Base-by-base conservation (phyloP, 805 yeast species). In the Groenewaldozyma salmanticensis region DNA sequence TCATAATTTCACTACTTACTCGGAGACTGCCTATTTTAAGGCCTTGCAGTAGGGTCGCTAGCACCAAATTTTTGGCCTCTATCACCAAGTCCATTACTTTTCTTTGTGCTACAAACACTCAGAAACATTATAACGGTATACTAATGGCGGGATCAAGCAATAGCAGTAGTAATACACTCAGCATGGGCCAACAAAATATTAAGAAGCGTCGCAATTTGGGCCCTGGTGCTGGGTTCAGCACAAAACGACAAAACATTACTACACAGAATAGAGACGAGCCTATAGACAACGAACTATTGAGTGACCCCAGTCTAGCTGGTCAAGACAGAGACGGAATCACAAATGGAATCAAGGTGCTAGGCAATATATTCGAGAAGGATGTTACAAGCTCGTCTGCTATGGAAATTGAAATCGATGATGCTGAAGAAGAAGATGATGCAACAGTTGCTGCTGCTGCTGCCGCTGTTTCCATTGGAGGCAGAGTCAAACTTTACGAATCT, bases 401-500 rank as follows among this genome's bases (percentile, higher is more conserved):
- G 34, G 34, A 31, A 13, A 15, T 16, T 31, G 34, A n/a, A 11
- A 31, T 9, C 9, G 34, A 31, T 11, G 34, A 31, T 7, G 17
- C 7, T 31, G 34, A 31, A 31, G 15, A 11, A 7, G 9, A 7
- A 16, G n/a, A n/a, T 31, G 34, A 31, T 27, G 13, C 29, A 9
- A 27, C 11, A 27, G 29, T 9, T 9, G 13, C 13, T 13, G 13
- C 13, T 27, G 29, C 29, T 27, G n/a, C n/a, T n/a, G n/a, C n/a
- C n/a, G n/a, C n/a, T n/a, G n/a, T n/a, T n/a, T n/a, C n/a, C n/a
- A n/a, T n/a, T n/a, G n/a, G n/a, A n/a, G n/a, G n/a, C n/a, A n/a
- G n/a, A n/a, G n/a, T n/a, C n/a, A 24, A 24, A 17, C 38, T 33
- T 7, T 20, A 37, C n/a, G 52, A 49, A 24, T 49, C 52, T 3